Evolutionary conservation across 1,284 basidiomycete species (phyloP), one percentile per base, ranked within the genome.

Genomic region (Agaricales sp.): DNA sequence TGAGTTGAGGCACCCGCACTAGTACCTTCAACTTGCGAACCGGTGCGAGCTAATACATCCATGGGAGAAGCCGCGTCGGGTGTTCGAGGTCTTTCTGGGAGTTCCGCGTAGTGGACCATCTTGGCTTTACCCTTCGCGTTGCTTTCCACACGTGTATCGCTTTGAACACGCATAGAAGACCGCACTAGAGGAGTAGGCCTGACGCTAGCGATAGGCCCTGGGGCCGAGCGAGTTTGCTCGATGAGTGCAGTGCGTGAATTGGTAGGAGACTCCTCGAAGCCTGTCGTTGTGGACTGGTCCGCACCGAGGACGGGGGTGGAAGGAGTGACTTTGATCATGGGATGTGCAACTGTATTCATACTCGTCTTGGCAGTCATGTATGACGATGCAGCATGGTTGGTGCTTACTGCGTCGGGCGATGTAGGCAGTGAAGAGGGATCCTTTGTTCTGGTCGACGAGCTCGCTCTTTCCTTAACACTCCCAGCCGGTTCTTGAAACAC

Each of bases 1-100:
- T 11, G 8, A 23, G 61, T 59, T 44, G 73, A 72, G 1, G 78
- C 78, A 22, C 75, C 79, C 4, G 81, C 80, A 57, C 82, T 87
- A 0, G 80, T 81, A 25, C 66, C 75, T 20, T 73, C 67, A 2
- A 82, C 65, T 1, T 73, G 71, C 35, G 60, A 63, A 16, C 74
- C 71, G 1, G 69, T 68, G 41, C 84, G 69, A 43, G 71, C 66
- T 22, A 88, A 68, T 3, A 87, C 84, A 8, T 16, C 20, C 20
- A 21, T 16, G 11, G 41, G 41, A 8, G 20, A 19, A 19, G 20
- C 41, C 11, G 41, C 74, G 4, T 58, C 55, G 0, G 83, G 82
- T 24, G 79, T 65, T 2, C 63, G 76, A 30, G 81, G 75, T 4
- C 56, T 55, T 23, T 65, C 52, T 3, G 62, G 57, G 24, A 66